phyloP scores from a whole-genome alignment of 1,139 yeast genomes.

The Yamadazyma diddensiae region DNA sequence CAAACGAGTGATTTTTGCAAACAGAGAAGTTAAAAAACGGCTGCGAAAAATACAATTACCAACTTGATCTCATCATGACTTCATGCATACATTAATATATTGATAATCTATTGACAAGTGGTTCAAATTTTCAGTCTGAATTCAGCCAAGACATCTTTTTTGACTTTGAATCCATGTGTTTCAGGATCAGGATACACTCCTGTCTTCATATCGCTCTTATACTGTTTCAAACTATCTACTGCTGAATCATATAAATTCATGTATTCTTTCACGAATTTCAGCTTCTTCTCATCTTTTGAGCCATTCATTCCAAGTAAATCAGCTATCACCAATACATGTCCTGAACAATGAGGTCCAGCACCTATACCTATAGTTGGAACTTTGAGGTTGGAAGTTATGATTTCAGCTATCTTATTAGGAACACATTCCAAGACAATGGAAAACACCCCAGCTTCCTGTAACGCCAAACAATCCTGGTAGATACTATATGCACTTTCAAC shows the following conservation, averaged over 20 bases:
- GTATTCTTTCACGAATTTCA: conserved; percentile 79
- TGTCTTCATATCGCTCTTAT: conserved; percentile 55
- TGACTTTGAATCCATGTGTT: conserved; percentile 69
- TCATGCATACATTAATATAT: too few species aligned
- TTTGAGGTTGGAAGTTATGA: conserved; percentile 54
- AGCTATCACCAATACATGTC: conserved; percentile 86
- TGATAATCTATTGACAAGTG: too few species aligned
- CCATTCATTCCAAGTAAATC: conserved; percentile 78
- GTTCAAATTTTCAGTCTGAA: conserved; percentile 24
- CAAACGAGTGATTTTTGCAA: too few species aligned
- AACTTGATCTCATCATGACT: too few species aligned
- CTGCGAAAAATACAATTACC: neutral
- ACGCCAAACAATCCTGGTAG: conserved; percentile 61
- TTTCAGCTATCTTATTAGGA: conserved; percentile 69
- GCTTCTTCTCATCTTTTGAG: conserved; percentile 42
- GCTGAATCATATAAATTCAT: conserved; percentile 50
- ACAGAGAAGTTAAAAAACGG: too few species aligned
- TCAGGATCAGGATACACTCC: conserved; percentile 58
- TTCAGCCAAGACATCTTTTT: conserved; percentile 58
- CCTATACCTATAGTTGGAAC: conserved; percentile 96
- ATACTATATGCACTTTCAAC: conserved; percentile 56
- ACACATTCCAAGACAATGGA: conserved; percentile 79
- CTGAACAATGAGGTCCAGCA: conserved; percentile 81
- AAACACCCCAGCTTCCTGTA: conserved; percentile 79
- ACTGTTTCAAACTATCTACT: conserved; percentile 50